Percentiles rank a stretch among this genome's conserved stretches.
Conservation (phyloP, 1,139 yeast genomes). For the Pichia sorboxylosa region DNA sequence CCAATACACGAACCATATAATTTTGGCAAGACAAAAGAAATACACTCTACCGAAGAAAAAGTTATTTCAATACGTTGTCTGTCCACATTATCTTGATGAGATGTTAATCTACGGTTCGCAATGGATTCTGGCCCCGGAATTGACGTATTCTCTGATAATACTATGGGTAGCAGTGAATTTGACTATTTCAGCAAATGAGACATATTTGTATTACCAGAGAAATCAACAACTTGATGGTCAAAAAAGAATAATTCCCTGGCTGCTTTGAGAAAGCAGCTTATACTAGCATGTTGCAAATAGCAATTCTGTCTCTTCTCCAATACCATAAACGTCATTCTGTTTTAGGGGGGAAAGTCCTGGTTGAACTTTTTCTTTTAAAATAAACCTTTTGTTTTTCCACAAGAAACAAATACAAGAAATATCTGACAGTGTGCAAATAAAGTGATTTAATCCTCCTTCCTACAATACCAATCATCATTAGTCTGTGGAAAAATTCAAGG, state of each 20-base stretch:
- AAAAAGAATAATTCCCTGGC: conserved; percentile 29
- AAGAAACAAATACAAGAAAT: no score
- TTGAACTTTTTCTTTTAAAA: no score
- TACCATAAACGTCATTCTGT: no score
- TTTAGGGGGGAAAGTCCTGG: no score
- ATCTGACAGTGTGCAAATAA: no score
- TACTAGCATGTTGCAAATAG: no score
- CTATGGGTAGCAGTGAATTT: conserved; percentile 58
- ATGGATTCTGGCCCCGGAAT: conserved; percentile 11
- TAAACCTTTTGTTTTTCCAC: no score
- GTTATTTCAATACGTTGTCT: conserved; percentile 40
- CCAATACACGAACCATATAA: conserved; percentile 49
- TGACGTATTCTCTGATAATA: conserved; percentile 18
- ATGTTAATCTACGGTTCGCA: conserved; percentile 45
- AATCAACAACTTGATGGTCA: conserved; percentile 10
- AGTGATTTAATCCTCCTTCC: background rate
- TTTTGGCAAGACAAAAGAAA: conserved; percentile 50
- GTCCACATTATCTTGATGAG: conserved; percentile 82
- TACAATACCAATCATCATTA: no score
- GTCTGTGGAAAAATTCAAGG: no score
- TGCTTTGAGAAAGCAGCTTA: no score
- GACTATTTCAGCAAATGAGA: conserved; percentile 49
- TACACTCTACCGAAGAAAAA: conserved; percentile 53
- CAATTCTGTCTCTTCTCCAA: no score
- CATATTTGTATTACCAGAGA: conserved; percentile 37